Evolutionary conservation across 2,329 filamentous ascomycete species (phyloP).

Genomic region (Colletotrichum euphorbiae): DNA sequence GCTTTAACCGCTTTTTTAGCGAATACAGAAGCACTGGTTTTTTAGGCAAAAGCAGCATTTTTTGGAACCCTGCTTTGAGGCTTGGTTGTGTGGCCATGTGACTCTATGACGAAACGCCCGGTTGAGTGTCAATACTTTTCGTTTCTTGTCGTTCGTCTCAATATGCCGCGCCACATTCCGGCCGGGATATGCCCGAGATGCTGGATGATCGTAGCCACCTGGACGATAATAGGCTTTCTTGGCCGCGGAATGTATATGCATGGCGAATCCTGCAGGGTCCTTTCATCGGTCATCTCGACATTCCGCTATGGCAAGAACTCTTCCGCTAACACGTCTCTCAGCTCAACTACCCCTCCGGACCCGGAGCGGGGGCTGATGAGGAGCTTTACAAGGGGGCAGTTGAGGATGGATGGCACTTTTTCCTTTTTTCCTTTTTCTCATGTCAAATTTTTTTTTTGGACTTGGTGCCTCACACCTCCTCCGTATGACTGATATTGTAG

Average conservation of each 20-base stretch:
- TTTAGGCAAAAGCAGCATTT: no score
- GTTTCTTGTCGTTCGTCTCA: not conserved
- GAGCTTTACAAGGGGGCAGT: not conserved
- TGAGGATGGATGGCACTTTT: not conserved
- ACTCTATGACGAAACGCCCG: not conserved
- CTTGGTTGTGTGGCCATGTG: conserved; percentile 10
- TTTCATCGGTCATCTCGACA: not conserved
- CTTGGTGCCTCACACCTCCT: not conserved
- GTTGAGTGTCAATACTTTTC: not conserved
- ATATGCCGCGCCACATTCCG: not conserved
- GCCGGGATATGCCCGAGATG: conserved; percentile 5
- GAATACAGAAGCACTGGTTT: no score
- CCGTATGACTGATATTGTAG: not conserved
- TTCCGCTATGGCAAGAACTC: not conserved
- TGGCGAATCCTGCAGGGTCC: not conserved
- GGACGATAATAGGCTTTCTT: no score
- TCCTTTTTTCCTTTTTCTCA: not conserved
- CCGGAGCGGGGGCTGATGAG: not conserved
- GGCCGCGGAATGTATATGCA: not conserved
- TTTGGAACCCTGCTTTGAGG: no score
- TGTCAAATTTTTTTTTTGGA: not conserved
- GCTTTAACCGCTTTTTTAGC: no score
- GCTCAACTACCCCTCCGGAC: conserved; percentile 22
- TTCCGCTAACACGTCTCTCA: not conserved
- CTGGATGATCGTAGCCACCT: not conserved